Evolutionary conservation across 768 basidiomycete species (phyloP).

Genomic region (Amanita fuliginea): DNA sequence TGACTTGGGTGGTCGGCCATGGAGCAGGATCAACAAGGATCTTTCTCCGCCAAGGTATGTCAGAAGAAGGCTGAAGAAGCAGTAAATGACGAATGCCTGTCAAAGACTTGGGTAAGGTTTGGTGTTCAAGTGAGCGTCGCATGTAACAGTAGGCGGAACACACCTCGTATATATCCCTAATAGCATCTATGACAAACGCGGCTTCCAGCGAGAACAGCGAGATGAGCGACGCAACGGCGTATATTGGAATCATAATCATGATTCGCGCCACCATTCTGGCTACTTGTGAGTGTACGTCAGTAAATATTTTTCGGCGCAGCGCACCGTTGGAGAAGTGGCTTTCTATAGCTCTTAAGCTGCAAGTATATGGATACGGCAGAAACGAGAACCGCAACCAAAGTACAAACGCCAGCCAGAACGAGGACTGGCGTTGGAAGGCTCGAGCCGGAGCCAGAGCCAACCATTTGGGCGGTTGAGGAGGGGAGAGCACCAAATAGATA

Average conservation of each 20-base stretch:
- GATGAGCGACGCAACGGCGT: conserved; percentile 83
- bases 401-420: conserved; percentile 47
- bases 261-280: conserved; percentile 84
- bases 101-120: not conserved
- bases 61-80: conserved; percentile 76
- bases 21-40: conserved; percentile 82
- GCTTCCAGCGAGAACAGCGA: conserved; percentile 90
- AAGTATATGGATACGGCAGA: conserved; percentile 67
- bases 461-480: not conserved
- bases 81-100: conserved; percentile 91
- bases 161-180: conserved; percentile 95
- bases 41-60: conserved; percentile 90
- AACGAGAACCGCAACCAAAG: conserved; percentile 60
- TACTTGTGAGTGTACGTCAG: not conserved
- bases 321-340: conserved; percentile 71
- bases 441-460: conserved; percentile 41
- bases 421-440: conserved; percentile 48
- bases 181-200: conserved; percentile 91
- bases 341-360: conserved; percentile 80
- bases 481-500: not conserved
- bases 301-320: not conserved
- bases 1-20: conserved; percentile 81
- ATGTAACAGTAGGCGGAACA: conserved; percentile 11
- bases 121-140: not conserved
- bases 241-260: conserved; percentile 95